Base-by-base conservation (phyloP, 306 rosid genomes). In the Cucurbita pepo region DNA sequence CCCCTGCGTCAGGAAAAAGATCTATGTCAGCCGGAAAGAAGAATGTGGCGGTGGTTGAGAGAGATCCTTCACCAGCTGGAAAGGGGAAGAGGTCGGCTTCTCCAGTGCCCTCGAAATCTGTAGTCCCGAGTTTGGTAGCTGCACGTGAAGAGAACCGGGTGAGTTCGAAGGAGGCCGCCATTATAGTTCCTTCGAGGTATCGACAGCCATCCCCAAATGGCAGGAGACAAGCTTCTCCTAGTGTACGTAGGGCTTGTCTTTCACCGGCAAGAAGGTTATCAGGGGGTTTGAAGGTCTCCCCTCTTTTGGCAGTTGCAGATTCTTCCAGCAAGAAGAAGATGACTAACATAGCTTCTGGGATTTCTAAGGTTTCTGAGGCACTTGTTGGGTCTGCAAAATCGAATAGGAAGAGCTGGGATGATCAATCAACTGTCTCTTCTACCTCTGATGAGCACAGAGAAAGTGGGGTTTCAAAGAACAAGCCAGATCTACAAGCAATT, bases 31-130 rank as follows among this genome's bases (percentile, higher is more conserved):
- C 76, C 0, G 90, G 90, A 15, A 90, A 77, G 84, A 91, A 78
- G 75, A 84, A 69, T 36, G 71, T 25, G 4, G 52, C 81, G 0
- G 50, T 25, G 54, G 82, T 38, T 36, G 99, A 89, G 82, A 81
- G 96, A 66, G 95, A 91, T 50, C 96, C 97, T 8, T 91, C 99
- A 0, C 96, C 92, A 1, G 96, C 88, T 0, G 90, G 83, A 6
- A 94, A 86, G 64, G 95, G 80, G 36, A 94, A 85, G 85, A 57
- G 99, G 53, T 89, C 99, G 4, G 83, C 92, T 2, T 94, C 99
- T 4, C 99, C 99, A 0, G 97, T 81, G 16, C 99, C 97, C 5
- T 91, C 99, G 0, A 94, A 94, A 71, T 89, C 97, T 16, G 90
- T 83, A 22, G 99, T 94, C 73, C 97, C 99, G 1, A 91, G 99